Evolutionary conservation across 371 early-diverging fungal genomes (phyloP).

Genomic region (Mortierella sp.): DNA sequence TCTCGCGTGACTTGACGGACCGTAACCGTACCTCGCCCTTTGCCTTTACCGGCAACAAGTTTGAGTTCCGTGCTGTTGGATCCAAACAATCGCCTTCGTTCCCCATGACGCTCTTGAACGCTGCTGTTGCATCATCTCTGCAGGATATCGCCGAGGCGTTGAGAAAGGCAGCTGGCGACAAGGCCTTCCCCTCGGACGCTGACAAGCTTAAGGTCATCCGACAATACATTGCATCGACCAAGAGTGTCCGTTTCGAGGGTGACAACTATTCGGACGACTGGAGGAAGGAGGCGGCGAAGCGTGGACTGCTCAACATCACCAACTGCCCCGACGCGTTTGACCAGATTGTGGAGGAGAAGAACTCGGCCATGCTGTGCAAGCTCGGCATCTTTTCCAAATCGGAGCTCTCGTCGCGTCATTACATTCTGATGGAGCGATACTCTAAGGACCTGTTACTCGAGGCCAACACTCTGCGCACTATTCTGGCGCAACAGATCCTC

Average conservation of each 20-base stretch:
- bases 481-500: conserved; percentile 87
- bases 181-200: conserved; percentile 79
- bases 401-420: conserved; percentile 92
- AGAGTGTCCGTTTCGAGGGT: conserved; percentile 94
- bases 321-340: conserved; percentile 89
- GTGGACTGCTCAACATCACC: conserved; percentile 94
- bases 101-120: conserved; percentile 92
- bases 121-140: conserved; percentile 90
- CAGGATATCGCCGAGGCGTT: conserved; percentile 79
- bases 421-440: conserved; percentile 94
- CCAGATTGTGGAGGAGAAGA: conserved; percentile 75
- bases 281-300: conserved; percentile 80
- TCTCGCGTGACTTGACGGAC: conserved; percentile 96
- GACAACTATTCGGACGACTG: conserved; percentile 92
- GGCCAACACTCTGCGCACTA: conserved; percentile 86
- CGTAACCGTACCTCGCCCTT: conserved; percentile 99
- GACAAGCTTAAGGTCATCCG: conserved; percentile 91
- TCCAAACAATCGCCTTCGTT: conserved; percentile 97
- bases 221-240: conserved; percentile 82
- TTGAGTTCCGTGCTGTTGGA: conserved; percentile 99
- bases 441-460: conserved; percentile 95
- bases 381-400: conserved; percentile 86
- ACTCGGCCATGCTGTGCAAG: conserved; percentile 80
- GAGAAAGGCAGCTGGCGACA: conserved; percentile 78
- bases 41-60: conserved; percentile 99